Evolutionary conservation across 169 alveolate species (phyloP), one percentile per base, ranked within the genome.

Genomic region (Amoebophrya sp.): DNA sequence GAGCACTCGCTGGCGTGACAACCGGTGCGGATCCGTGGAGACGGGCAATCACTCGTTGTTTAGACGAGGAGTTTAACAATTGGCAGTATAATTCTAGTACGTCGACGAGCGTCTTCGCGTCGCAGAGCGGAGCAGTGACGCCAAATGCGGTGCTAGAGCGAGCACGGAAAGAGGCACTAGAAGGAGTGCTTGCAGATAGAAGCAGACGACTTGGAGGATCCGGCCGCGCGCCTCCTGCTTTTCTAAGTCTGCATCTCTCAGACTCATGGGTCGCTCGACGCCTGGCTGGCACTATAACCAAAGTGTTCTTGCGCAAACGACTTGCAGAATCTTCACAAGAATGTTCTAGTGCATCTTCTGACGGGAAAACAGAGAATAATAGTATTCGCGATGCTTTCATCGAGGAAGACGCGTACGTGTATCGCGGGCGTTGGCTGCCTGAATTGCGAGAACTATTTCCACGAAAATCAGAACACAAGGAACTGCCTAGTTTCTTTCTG

Each of bases 11-110:
- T 29, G 83, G 83, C 33, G 83, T 65, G 33, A 26, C 83, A 6
- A 65, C 83, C 39, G 83, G 83, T 6, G 83, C 83, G 33, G 83
- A 65, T 29, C 83, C 83, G 33, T 65, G 83, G 83, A 29, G 83
- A 6, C 83, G 83, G 38, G 83, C n/a, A 1, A 26, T 29, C 26
- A 36, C 83, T 1, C 83, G 83, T 6, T 1, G 3, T 18, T 12
- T 6, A 0, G 83, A 6, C 2, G 33, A 1, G 83, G 76, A 23
- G n/a, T n/a, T n/a, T n/a, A n/a, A n/a, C n/a, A n/a, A n/a, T n/a
- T n/a, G n/a, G n/a, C n/a, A n/a, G n/a, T n/a, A n/a, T n/a, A n/a
- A n/a, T n/a, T n/a, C n/a, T n/a, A n/a, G n/a, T n/a, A n/a, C n/a
- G n/a, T n/a, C n/a, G n/a, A n/a, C n/a, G n/a, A n/a, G n/a, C n/a